These are phyloP conservation scores for Solanum lycopersicoides DNA, from an alignment of 257 asterid species.

Conservation along the genomic window DNA sequence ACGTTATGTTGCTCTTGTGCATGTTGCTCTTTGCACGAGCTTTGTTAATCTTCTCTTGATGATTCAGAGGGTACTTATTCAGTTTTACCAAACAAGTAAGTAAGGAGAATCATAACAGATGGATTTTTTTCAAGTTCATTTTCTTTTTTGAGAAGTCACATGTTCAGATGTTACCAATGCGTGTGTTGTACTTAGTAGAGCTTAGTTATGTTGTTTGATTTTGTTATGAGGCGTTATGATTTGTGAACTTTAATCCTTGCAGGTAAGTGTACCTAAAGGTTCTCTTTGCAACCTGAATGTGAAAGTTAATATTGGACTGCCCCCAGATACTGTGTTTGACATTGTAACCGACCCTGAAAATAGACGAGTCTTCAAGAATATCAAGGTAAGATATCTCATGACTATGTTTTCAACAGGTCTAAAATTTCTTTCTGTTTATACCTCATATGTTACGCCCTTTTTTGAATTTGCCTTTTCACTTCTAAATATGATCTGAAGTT, in stretches of 20 bases:
- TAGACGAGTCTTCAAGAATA: slow-evolving; percentile 81
- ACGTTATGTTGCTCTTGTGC: background rate
- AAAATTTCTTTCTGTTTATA: background rate
- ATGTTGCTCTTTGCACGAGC: background rate
- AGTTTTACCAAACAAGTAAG: background rate
- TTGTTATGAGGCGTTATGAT: background rate
- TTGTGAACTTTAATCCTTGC: slow-evolving; percentile 10
- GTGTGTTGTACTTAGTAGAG: background rate
- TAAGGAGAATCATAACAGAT: background rate
- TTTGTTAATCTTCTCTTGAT: background rate
- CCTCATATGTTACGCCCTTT: too few relatives aligned
- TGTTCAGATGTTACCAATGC: background rate
- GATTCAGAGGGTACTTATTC: background rate
- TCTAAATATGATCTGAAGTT: background rate
- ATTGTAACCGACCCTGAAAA: slow-evolving; percentile 88
- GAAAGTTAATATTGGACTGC: slow-evolving; percentile 74
- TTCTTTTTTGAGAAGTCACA: background rate
- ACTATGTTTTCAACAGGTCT: background rate
- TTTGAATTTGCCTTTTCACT: too few relatives aligned
- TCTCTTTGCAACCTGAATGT: slow-evolving; percentile 60
- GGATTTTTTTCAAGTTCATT: background rate
- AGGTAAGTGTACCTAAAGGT: slow-evolving; percentile 94
- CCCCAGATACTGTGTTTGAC: slow-evolving; percentile 77
- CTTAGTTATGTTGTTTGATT: background rate
- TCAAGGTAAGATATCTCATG: slow-evolving; percentile 38